These are phyloP conservation scores for Jamesozyma jinghongensis DNA, from an alignment of 805 yeast genomes.

Conservation along the genomic window DNA sequence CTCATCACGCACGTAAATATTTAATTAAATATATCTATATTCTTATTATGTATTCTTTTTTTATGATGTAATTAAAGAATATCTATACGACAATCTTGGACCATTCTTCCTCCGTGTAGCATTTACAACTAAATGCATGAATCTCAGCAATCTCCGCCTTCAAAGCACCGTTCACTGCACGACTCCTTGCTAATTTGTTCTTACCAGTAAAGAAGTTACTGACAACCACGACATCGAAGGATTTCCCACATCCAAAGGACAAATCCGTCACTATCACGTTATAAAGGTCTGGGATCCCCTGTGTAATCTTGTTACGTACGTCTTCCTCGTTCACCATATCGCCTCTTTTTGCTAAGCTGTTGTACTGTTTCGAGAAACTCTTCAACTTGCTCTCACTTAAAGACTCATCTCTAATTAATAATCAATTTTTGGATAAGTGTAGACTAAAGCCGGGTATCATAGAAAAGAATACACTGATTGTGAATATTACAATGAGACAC, in stretches of 20 bases:
- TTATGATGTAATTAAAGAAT: constrained; percentile 2
- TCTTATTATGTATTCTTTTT: not conserved
- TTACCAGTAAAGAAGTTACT: constrained; percentile 62
- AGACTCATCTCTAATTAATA: not conserved
- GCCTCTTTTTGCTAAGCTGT: not conserved
- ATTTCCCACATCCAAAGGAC: constrained; percentile 95
- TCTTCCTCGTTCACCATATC: constrained; percentile 17
- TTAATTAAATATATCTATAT: constrained; percentile 1
- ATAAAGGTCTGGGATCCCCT: constrained; percentile 21
- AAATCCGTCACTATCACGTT: constrained; percentile 33
- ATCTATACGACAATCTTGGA: constrained; percentile 27
- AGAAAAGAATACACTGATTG: too few species aligned
- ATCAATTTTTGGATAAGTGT: too few species aligned
- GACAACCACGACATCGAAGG: constrained; percentile 88
- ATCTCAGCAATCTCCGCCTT: constrained; percentile 78
- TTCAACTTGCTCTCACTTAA: too few species aligned
- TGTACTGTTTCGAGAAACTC: not conserved
- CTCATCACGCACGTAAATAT: not conserved
- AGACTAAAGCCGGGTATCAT: too few species aligned
- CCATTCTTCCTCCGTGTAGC: constrained; percentile 88
- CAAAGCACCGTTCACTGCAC: constrained; percentile 71
- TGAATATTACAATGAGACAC: too few species aligned
- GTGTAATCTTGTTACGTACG: constrained; percentile 20
- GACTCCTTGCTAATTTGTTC: constrained; percentile 76
- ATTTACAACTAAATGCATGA: constrained; percentile 94